These are phyloP conservation scores for Petunia secreta DNA, from an alignment of 257 asterid genomes.

Conservation along the genomic window DNA sequence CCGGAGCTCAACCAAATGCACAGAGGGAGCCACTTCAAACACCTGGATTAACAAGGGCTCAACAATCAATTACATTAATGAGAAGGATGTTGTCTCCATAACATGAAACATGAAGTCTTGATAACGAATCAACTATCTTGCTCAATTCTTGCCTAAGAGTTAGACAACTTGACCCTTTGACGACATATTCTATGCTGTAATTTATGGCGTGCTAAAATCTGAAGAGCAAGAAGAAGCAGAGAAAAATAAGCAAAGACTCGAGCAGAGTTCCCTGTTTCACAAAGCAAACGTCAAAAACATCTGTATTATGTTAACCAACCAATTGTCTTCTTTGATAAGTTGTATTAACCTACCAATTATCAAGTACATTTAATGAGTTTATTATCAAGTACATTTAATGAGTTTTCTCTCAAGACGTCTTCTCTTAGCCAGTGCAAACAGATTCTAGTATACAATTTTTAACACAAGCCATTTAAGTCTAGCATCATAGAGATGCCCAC, in stretches of 20 bases:
- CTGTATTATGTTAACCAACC: too few species aligned
- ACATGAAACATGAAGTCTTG: background rate
- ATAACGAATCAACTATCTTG: background rate
- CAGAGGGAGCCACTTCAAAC: conserved; percentile 83
- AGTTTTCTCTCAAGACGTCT: background rate
- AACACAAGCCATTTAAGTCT: background rate
- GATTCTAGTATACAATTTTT: too few species aligned
- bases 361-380: too few species aligned
- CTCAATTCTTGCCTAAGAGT: background rate
- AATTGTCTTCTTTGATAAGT: too few species aligned
- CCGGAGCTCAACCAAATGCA: conserved; percentile 85
- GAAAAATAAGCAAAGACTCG: too few species aligned
- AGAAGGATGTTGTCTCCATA: background rate
- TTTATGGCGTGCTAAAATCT: background rate
- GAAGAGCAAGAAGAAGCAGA: background rate
- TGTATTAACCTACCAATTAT: too few species aligned
- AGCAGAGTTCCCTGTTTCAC: too few species aligned
- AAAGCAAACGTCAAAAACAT: too few species aligned
- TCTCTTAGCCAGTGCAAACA: background rate
- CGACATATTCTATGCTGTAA: background rate
- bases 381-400: too few species aligned
- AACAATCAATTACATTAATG: background rate
- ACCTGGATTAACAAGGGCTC: conserved; percentile 46
- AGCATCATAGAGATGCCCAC: background rate
- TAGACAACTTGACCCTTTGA: too few species aligned